phyloP scores from a whole-genome alignment of 768 basidiomycete genomes.

The Boletus coccyginus region DNA sequence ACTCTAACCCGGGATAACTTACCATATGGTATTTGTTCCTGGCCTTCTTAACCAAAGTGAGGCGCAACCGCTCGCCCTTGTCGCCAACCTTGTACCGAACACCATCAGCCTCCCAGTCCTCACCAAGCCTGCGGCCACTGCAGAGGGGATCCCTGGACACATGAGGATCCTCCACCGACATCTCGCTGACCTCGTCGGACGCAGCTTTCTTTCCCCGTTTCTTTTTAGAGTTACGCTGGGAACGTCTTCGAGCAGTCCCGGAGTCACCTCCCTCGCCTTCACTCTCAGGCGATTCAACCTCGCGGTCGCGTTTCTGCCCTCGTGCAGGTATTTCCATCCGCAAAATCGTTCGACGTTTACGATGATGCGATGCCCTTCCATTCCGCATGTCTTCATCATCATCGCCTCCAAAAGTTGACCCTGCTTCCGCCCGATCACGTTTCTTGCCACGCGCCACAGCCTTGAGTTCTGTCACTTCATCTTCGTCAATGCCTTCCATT shows the following conservation, averaged over 20 bases:
- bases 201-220: constrained; percentile 50
- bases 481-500: constrained; percentile 40
- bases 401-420: constrained; percentile 67
- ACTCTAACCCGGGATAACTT: constrained; percentile 21
- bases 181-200: constrained; percentile 43
- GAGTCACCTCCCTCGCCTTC: constrained; percentile 19
- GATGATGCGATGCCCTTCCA: constrained; percentile 43
- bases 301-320: constrained; percentile 69
- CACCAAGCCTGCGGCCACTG: constrained; percentile 60
- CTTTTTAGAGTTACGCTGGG: constrained; percentile 37
- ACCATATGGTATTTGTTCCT: constrained; percentile 75
- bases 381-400: constrained; percentile 39
- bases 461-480: constrained; percentile 39
- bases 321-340: constrained; percentile 46
- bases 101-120: constrained; percentile 75
- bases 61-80: constrained; percentile 67
- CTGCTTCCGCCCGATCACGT: constrained; percentile 72
- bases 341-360: constrained; percentile 56
- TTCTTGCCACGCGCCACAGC: constrained; percentile 56
- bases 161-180: constrained; percentile 47
- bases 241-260: constrained; percentile 7
- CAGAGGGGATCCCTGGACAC: constrained; percentile 51
- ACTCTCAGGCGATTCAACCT: constrained; percentile 43
- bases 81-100: constrained; percentile 68
- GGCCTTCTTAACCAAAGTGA: constrained; percentile 68